A percentile compares a stretch with the other conserved stretches of the same genome.
Evolutionary conservation across 345 rosid genomes (phyloP).

Genomic region (Melastoma malabathricum): DNA sequence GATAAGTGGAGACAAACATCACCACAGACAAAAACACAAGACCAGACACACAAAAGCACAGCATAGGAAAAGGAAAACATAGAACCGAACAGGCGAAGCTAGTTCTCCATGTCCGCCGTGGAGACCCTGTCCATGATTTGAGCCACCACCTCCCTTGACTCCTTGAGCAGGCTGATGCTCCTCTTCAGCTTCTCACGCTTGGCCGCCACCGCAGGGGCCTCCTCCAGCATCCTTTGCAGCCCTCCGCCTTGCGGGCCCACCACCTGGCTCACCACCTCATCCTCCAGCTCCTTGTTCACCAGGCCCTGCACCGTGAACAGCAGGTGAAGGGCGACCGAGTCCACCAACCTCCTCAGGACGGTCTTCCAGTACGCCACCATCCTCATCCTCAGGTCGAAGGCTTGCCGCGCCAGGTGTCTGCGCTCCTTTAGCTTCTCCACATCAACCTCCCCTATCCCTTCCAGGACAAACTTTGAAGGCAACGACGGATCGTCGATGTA

Average conservation of each 20-base stretch:
- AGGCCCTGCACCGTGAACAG: conserved; percentile 6
- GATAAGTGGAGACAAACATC: too few relatives aligned
- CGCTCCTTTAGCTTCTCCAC: background rate
- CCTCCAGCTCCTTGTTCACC: conserved; percentile 14
- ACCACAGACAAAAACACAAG: too few relatives aligned
- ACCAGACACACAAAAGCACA: too few relatives aligned
- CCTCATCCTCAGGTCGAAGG: conserved; percentile 21
- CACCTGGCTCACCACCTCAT: conserved; percentile 10
- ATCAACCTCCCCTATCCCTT: conserved; percentile 11
- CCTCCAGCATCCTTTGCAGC: conserved; percentile 17
- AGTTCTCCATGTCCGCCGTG: background rate
- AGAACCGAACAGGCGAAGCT: too few relatives aligned
- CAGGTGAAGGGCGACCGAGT: conserved; percentile 15
- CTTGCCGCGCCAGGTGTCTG: background rate
- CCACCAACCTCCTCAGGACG: conserved; percentile 18
- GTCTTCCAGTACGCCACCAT: conserved; percentile 19
- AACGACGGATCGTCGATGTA: background rate
- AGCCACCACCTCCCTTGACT: conserved; percentile 13
- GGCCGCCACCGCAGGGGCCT: conserved; percentile 9
- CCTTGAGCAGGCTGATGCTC: conserved; percentile 14
- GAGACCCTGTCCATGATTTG: conserved; percentile 11
- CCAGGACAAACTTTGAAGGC: background rate
- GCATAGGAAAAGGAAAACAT: too few relatives aligned
- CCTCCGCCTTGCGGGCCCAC: conserved; percentile 9
- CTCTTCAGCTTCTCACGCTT: conserved; percentile 15